Evolutionary conservation across 2,329 filamentous ascomycete species (phyloP).

Genomic region (Ophiostoma ulmi): DNA sequence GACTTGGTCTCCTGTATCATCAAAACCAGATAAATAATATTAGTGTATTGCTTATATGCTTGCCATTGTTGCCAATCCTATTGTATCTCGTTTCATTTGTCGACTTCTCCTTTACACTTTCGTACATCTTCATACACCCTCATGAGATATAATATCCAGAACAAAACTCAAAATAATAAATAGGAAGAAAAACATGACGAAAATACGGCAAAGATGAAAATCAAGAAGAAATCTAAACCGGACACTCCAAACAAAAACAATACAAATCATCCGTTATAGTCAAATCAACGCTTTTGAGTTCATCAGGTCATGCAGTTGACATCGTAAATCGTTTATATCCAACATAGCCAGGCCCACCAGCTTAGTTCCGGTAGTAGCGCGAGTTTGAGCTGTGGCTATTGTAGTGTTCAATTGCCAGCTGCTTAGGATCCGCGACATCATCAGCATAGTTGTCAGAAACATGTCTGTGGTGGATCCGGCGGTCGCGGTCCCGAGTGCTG

Average conservation of each 20-base stretch:
- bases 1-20: not conserved
- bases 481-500: slow-evolving; percentile 25
- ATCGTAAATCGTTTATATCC: slow-evolving; percentile 1
- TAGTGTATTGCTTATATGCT: not conserved
- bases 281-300: slow-evolving; percentile 15
- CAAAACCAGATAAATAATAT: not conserved
- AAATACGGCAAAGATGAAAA: not conserved
- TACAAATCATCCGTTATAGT: not conserved
- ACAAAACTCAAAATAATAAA: not conserved
- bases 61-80: slow-evolving; percentile 8
- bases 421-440: not conserved
- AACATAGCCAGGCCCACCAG: not conserved
- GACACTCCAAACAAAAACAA: not conserved
- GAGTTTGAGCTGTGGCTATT: slow-evolving; percentile 18
- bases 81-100: not conserved
- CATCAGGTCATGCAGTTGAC: slow-evolving; percentile 11
- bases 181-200: not conserved
- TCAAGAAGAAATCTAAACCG: not conserved
- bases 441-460: slow-evolving; percentile 19
- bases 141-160: not conserved
- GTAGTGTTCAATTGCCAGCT: slow-evolving; percentile 24
- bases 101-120: not conserved
- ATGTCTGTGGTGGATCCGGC: slow-evolving; percentile 20
- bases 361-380: slow-evolving; percentile 23
- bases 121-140: not conserved